phyloP scores from a whole-genome alignment of 139 green algal species.

The Deuterostichococcus epilithicus region DNA sequence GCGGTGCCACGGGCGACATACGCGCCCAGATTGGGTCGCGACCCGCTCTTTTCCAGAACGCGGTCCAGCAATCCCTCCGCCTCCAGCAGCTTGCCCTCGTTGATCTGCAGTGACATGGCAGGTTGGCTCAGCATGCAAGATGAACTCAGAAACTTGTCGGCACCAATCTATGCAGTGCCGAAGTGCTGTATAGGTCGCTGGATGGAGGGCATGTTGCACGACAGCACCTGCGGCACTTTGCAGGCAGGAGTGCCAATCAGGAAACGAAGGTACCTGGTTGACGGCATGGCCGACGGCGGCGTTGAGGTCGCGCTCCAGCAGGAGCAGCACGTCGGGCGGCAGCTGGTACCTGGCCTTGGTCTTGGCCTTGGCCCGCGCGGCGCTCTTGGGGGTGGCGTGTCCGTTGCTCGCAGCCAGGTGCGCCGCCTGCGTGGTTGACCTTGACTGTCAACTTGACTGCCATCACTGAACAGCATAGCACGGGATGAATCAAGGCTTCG shows the following conservation, averaged over 20 bases:
- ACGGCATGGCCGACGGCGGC: slow-evolving; percentile 17
- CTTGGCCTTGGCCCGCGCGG: background rate
- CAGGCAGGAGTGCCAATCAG: background rate
- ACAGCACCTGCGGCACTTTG: background rate
- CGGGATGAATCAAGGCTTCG: background rate
- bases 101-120: slow-evolving; percentile 53
- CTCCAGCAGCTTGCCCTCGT: slow-evolving; percentile 58
- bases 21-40: slow-evolving; percentile 31
- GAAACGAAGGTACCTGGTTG: slow-evolving; percentile 17
- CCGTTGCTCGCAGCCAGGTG: background rate
- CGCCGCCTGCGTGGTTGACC: background rate
- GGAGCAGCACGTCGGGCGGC: background rate
- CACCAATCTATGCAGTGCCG: background rate
- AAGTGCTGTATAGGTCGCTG: too few species aligned
- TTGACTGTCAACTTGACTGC: background rate
- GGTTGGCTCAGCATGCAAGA: slow-evolving; percentile 6
- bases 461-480: background rate
- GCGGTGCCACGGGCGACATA: slow-evolving; percentile 74
- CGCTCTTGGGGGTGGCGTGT: background rate
- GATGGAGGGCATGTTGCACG: too few species aligned
- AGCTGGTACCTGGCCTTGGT: background rate
- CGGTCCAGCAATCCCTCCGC: slow-evolving; percentile 60
- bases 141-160: background rate
- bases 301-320: background rate
- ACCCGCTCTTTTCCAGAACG: slow-evolving; percentile 39